A percentile compares a stretch with the other conserved stretches of the same genome.
phyloP scores from a whole-genome alignment of 2,329 filamentous ascomycete species.

The Myrmaecium sp. region DNA sequence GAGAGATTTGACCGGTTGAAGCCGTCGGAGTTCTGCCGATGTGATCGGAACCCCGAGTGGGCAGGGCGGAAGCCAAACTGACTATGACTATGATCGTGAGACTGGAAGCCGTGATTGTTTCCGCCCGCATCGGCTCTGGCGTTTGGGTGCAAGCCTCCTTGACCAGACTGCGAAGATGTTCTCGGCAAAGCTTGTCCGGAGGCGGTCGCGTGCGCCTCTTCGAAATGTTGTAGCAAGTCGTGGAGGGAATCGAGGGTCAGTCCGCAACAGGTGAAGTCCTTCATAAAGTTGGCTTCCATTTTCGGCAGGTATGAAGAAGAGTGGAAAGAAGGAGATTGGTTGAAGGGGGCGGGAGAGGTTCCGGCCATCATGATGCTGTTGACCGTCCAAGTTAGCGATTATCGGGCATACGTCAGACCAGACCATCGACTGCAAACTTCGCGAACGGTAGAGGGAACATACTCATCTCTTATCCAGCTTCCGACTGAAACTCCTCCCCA shows the following conservation, averaged over 20 bases:
- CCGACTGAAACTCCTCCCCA: conserved; percentile 95
- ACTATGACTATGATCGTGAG: conserved; percentile 16
- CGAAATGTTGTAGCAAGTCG: conserved; percentile 90
- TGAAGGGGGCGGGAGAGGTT: conserved; percentile 74
- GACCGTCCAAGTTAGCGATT: conserved; percentile 1
- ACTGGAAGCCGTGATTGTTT: conserved; percentile 9
- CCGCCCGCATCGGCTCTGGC: no score
- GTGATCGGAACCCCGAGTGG: conserved; percentile 17
- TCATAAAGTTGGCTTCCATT: conserved; percentile 94
- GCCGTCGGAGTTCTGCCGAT: conserved; percentile 20
- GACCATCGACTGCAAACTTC: conserved; percentile 4
- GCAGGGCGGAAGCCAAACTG: conserved; percentile 25
- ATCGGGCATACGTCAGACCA: conserved; percentile 3
- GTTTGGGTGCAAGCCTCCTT: conserved; percentile 23
- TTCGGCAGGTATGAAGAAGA: conserved; percentile 94
- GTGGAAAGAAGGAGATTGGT: conserved; percentile 88
- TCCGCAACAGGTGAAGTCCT: conserved; percentile 90
- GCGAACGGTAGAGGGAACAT: conserved; percentile 31
- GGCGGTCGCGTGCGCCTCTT: conserved; percentile 70
- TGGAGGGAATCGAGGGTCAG: conserved; percentile 79
- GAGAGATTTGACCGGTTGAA: conserved; percentile 23
- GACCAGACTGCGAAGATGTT: conserved; percentile 31
- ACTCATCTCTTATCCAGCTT: conserved; percentile 97
- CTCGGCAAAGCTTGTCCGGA: conserved; percentile 11
- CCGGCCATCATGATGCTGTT: conserved; percentile 83